A percentile compares a stretch with the other conserved stretches of the same genome.
phyloP scores from a whole-genome alignment of 371 early-diverging fungal genomes.

The Capillidium heterosporum region DNA sequence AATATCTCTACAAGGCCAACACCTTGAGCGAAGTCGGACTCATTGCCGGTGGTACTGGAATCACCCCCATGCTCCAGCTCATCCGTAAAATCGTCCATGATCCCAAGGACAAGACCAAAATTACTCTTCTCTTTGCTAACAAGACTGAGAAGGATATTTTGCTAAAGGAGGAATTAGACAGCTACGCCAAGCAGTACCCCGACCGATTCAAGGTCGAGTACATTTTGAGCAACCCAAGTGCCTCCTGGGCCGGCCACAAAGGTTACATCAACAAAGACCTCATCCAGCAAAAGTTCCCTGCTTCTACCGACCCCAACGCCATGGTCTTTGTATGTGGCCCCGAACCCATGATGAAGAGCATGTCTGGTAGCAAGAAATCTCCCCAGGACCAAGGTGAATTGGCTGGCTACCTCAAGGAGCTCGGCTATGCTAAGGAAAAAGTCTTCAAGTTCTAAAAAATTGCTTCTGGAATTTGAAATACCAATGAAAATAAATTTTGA shows the following conservation, averaged over 20 bases:
- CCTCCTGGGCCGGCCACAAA: conserved; percentile 37
- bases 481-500: too few relatives aligned
- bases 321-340: conserved; percentile 87
- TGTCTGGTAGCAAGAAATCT: conserved; percentile 61
- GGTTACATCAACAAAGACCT: conserved; percentile 54
- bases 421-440: conserved; percentile 53
- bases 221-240: conserved; percentile 49
- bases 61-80: conserved; percentile 82
- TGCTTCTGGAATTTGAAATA: too few relatives aligned
- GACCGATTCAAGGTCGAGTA: conserved; percentile 67
- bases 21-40: conserved; percentile 63
- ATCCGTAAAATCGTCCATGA: conserved; percentile 44
- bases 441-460: conserved; percentile 91
- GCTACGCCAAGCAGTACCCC: conserved; percentile 40
- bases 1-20: conserved; percentile 58
- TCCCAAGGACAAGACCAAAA: conserved; percentile 61
- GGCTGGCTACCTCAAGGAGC: conserved; percentile 57
- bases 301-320: conserved; percentile 23
- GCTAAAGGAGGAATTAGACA: conserved; percentile 57
- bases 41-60: conserved; percentile 84
- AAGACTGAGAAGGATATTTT: conserved; percentile 71
- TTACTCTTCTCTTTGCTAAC: conserved; percentile 79
- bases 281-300: conserved; percentile 41
- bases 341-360: background rate
- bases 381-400: conserved; percentile 73